A percentile compares a stretch with the other conserved stretches of the same genome.
Conservation (phyloP, 305 asterid genomes). For the Fraxinus baroniana region DNA sequence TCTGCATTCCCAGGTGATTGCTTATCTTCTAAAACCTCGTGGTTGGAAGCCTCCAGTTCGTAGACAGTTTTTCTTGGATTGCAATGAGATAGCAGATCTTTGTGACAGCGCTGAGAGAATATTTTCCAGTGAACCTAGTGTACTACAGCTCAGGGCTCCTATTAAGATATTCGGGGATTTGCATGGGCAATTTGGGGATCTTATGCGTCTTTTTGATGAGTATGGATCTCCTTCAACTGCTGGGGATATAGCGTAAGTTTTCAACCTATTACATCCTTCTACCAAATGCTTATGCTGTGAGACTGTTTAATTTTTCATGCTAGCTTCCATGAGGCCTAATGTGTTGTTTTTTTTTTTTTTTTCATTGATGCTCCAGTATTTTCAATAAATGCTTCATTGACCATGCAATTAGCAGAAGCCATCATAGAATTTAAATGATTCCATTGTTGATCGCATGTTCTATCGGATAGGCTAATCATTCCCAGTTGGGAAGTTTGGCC, state of each 20-base stretch:
- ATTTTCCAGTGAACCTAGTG: conserved; percentile 92
- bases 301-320: background rate
- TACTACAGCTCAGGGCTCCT: conserved; percentile 94
- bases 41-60: conserved; percentile 99
- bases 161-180: conserved; percentile 98
- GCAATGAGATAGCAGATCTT: conserved; percentile 97
- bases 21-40: conserved; percentile 91
- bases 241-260: conserved; percentile 87
- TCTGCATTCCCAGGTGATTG: conserved; percentile 59
- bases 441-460: background rate
- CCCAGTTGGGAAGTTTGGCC: background rate
- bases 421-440: background rate
- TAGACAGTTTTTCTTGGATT: conserved; percentile 94
- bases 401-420: conserved; percentile 3
- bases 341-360: background rate
- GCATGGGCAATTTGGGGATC: conserved; percentile 99
- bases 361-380: conserved; percentile 5
- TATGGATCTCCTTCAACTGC: conserved; percentile 98
- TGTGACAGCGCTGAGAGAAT: conserved; percentile 96
- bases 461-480: background rate
- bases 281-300: background rate
- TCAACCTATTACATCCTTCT: conserved; percentile 8
- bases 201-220: conserved; percentile 97
- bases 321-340: background rate
- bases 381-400: background rate